Evolutionary conservation across 441 rosid species (phyloP), one percentile per base, ranked within the genome.

Genomic region (Capsella rubella): DNA sequence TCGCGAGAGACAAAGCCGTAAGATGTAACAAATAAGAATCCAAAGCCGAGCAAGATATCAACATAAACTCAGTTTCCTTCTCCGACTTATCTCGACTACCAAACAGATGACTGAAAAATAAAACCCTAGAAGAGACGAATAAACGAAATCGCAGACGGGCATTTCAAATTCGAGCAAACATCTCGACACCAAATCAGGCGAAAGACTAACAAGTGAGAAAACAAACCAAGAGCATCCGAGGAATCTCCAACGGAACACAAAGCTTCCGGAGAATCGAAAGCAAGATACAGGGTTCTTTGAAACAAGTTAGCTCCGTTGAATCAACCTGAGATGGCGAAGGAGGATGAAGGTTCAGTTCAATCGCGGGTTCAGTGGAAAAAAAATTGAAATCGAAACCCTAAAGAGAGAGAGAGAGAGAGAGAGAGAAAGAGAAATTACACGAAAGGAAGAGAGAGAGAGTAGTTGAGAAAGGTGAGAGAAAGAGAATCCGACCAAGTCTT

Each of bases 381-480:
- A 59, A 71, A 40, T 18, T 60, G 73, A 65, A 72, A 72, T 77
- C 77, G 80, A 52, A 77, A 77, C 73, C 80, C 77, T 77, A 77
- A 69, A 66, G 77, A 71, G 74, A 75, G 69, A 28, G 53, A 61
- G 40, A 52, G 40, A 31, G 34, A 60, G 49, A 75, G 35, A 54
- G 68, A 32, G 35, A 77, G 68, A 34, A 8, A 77, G 74, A 75
- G 69, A 60, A 28, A 37, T 9, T 39, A 37, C 18, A 29, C 57
- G 56, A 53, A 5, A 9, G 31, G 10, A 15, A 28, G 53, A 61
- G 40, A 52, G 42, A 60, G 49, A 75, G 43, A 54, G 68, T 40
- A 15, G 80, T 59, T 52, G 76, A 43, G 56, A 21, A 39, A 57
- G 61, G 71, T 54, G 46, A 57, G 64, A 34, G 37, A 67, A 12